Conservation (phyloP, 768 basidiomycete species). For the Daedaleopsis sinensis region DNA sequence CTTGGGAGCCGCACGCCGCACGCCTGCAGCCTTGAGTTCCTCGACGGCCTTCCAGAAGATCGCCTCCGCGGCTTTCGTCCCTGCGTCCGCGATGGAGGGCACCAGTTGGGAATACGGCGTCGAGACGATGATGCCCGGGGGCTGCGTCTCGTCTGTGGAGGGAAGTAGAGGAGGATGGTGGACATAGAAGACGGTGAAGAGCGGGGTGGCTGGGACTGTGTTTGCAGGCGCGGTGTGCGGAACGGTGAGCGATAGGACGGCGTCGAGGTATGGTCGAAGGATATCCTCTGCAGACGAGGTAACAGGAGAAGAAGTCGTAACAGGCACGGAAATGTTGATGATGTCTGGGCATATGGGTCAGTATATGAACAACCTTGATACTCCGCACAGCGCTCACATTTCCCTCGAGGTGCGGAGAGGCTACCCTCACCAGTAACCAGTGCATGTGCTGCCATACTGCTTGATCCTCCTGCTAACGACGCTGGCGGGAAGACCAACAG, state of each 20-base stretch:
- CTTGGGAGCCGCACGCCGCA: slow-evolving; percentile 27
- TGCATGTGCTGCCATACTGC: slow-evolving; percentile 52
- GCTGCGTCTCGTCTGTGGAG: not conserved
- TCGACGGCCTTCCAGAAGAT: slow-evolving; percentile 52
- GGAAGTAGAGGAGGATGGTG: slow-evolving; percentile 37
- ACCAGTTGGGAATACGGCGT: slow-evolving; percentile 39
- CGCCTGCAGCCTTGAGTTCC: slow-evolving; percentile 29
- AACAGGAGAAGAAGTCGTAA: slow-evolving; percentile 25
- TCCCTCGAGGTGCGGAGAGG: slow-evolving; percentile 71
- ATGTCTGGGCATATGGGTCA: slow-evolving; percentile 46
- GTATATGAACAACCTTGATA: not conserved
- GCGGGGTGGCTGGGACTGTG: slow-evolving; percentile 33
- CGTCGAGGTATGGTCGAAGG: slow-evolving; percentile 60
- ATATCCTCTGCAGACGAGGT: slow-evolving; percentile 41
- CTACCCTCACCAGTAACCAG: slow-evolving; percentile 74
- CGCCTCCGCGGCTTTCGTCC: slow-evolving; percentile 58
- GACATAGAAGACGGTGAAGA: slow-evolving; percentile 60
- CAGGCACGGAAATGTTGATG: slow-evolving; percentile 58
- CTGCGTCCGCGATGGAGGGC: slow-evolving; percentile 58
- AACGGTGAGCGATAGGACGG: slow-evolving; percentile 38
- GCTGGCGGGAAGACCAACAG: slow-evolving; percentile 78
- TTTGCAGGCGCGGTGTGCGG: slow-evolving; percentile 7
- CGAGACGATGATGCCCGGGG: slow-evolving; percentile 33
- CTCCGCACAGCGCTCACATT: slow-evolving; percentile 51
- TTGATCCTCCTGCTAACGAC: slow-evolving; percentile 51